Conservation (phyloP, 495 filamentous ascomycete species). For the Hypoxylon cercidicola region DNA sequence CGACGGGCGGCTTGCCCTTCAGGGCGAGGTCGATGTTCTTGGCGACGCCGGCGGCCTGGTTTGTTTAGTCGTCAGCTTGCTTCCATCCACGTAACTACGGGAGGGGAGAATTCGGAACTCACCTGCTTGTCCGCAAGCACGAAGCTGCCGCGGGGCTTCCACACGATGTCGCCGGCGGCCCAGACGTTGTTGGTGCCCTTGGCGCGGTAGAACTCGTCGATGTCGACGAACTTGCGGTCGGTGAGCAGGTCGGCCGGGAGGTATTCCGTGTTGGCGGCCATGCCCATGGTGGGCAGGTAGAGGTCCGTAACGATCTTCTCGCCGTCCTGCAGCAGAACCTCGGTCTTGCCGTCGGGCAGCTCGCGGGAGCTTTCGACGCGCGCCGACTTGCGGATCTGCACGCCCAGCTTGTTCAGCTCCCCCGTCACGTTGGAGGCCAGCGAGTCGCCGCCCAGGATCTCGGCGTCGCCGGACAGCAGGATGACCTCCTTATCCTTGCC, state of each 20-base stretch:
- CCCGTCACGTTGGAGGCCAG: conserved; percentile 45
- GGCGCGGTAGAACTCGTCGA: conserved; percentile 66
- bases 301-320: conserved; percentile 62
- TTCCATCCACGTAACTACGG: neutral
- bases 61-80: conserved; percentile 2
- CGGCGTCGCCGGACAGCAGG: conserved; percentile 56
- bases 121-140: conserved; percentile 59
- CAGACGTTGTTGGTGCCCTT: conserved; percentile 57
- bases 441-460: conserved; percentile 54
- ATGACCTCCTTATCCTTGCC: conserved; percentile 59
- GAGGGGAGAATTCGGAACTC: conserved; percentile 12
- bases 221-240: conserved; percentile 60
- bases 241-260: conserved; percentile 62
- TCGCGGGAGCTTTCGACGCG: conserved; percentile 45
- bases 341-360: conserved; percentile 47
- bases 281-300: conserved; percentile 71
- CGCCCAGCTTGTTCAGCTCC: conserved; percentile 63
- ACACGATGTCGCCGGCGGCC: conserved; percentile 63
- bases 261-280: conserved; percentile 69
- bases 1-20: conserved; percentile 45
- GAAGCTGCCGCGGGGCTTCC: conserved; percentile 57
- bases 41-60: conserved; percentile 54
- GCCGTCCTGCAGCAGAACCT: conserved; percentile 51
- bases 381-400: conserved; percentile 54
- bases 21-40: conserved; percentile 56